These are phyloP conservation scores for Erodium moschatum DNA, from an alignment of 441 rosid species.

Conservation along the genomic window DNA sequence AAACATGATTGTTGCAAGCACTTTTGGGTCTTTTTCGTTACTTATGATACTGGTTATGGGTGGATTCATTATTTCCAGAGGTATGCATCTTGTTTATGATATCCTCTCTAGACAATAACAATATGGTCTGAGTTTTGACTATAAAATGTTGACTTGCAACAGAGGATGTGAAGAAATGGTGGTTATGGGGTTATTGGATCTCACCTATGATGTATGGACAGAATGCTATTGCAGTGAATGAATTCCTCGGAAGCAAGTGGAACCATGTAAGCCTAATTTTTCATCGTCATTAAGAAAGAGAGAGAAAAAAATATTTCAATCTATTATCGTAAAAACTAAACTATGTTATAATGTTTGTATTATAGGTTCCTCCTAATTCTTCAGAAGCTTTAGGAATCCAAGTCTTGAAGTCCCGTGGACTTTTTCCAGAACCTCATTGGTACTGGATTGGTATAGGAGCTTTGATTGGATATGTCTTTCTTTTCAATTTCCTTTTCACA, in stretches of 20 bases:
- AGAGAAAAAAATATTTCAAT: background rate
- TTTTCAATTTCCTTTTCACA: slow-evolving; percentile 44
- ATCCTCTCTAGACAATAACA: too few relatives aligned
- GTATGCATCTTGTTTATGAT: slow-evolving; percentile 25
- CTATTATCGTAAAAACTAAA: slow-evolving; percentile 1
- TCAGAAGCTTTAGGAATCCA: slow-evolving; percentile 42
- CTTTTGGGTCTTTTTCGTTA: slow-evolving; percentile 54
- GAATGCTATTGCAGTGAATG: slow-evolving; percentile 36
- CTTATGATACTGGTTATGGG: slow-evolving; percentile 45
- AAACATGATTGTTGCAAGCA: slow-evolving; percentile 57
- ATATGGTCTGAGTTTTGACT: background rate
- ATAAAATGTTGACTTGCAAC: background rate
- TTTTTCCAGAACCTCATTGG: slow-evolving; percentile 44
- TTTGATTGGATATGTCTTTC: slow-evolving; percentile 33
- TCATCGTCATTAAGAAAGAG: background rate
- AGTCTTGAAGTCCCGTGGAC: slow-evolving; percentile 44
- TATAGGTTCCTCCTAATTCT: slow-evolving; percentile 28
- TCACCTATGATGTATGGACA: slow-evolving; percentile 9
- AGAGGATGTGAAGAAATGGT: slow-evolving; percentile 9
- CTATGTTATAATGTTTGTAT: background rate
- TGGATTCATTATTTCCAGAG: slow-evolving; percentile 63
- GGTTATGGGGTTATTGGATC: slow-evolving; percentile 9
- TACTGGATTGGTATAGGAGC: slow-evolving; percentile 70
- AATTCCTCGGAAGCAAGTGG: slow-evolving; percentile 73
- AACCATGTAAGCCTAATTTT: slow-evolving; percentile 34